Conservation (phyloP, 2,329 filamentous ascomycete species). For the Pseudogymnoascus sp. region DNA sequence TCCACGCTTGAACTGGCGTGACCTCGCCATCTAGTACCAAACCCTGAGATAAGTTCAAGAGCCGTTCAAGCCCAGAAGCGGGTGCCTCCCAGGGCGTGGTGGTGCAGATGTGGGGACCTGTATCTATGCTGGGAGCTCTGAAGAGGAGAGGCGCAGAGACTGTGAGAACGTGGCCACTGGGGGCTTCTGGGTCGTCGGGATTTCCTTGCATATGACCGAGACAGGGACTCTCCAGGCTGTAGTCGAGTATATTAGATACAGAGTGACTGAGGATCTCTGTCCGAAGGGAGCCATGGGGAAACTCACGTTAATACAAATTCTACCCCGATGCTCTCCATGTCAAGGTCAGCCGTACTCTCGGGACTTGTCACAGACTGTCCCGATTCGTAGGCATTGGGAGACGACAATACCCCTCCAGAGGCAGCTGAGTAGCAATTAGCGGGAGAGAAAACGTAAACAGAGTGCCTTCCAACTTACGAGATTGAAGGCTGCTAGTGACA, state of each 20-base stretch:
- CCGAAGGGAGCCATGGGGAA: background rate
- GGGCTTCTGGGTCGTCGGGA: background rate
- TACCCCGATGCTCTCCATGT: background rate
- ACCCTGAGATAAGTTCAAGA: slow-evolving; percentile 23
- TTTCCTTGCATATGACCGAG: slow-evolving; percentile 1
- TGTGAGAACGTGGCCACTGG: background rate
- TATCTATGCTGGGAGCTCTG: background rate
- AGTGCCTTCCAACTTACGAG: background rate
- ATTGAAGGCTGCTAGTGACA: background rate
- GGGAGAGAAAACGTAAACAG: background rate
- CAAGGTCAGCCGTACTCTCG: background rate
- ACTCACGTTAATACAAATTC: slow-evolving; percentile 3
- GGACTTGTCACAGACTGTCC: background rate
- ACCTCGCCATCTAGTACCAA: slow-evolving; percentile 30
- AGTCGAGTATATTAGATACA: background rate
- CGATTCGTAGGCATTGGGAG: background rate
- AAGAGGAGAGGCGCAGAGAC: background rate
- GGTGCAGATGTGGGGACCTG: background rate
- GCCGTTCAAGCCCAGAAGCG: slow-evolving; percentile 18
- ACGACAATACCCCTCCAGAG: background rate
- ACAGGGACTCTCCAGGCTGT: background rate
- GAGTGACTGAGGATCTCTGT: background rate
- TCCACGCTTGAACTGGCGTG: slow-evolving; percentile 36
- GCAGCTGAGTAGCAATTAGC: background rate
- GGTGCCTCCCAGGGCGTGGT: slow-evolving; percentile 17